Evolutionary conservation across 2,329 filamentous ascomycete genomes (phyloP).

Genomic region (Mycosphaerella sp.): DNA sequence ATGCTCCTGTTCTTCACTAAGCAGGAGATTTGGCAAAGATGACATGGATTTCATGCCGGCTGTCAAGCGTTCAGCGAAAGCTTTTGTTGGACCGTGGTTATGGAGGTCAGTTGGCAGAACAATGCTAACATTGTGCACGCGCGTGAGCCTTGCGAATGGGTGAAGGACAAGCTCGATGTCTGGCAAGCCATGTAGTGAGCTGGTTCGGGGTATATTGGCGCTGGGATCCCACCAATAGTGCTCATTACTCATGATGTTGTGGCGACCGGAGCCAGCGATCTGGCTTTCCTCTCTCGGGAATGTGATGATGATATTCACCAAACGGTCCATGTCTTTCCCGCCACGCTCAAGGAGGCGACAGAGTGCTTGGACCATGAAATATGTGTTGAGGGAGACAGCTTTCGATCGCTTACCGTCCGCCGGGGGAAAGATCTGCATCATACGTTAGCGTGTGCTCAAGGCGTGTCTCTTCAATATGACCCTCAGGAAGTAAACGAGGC

Average conservation of each 20-base stretch:
- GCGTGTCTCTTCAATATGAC: neutral
- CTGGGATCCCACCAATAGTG: constrained; percentile 26
- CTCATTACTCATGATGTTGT: constrained; percentile 14
- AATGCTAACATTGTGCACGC: constrained; percentile 24
- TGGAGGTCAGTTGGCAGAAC: constrained; percentile 20
- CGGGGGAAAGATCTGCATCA: constrained; percentile 22
- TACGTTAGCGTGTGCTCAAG: neutral
- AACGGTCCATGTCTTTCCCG: constrained; percentile 17
- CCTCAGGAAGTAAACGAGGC: no score
- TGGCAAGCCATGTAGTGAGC: constrained; percentile 23
- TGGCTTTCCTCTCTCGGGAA: constrained; percentile 16
- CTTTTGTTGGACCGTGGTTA: constrained; percentile 12
- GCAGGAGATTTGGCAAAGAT: neutral
- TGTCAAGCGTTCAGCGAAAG: constrained; percentile 21
- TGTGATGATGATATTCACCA: constrained; percentile 22
- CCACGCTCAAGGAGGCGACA: constrained; percentile 24
- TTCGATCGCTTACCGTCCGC: constrained; percentile 16
- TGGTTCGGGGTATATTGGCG: constrained; percentile 18
- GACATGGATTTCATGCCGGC: constrained; percentile 16
- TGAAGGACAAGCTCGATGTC: constrained; percentile 29
- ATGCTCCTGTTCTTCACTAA: neutral
- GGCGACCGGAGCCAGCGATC: neutral
- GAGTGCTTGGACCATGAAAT: constrained; percentile 29
- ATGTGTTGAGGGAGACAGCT: constrained; percentile 25
- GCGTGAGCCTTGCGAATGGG: constrained; percentile 22